phyloP scores from a whole-genome alignment of 768 basidiomycete genomes.

The Leccinum olivaceopallidum region DNA sequence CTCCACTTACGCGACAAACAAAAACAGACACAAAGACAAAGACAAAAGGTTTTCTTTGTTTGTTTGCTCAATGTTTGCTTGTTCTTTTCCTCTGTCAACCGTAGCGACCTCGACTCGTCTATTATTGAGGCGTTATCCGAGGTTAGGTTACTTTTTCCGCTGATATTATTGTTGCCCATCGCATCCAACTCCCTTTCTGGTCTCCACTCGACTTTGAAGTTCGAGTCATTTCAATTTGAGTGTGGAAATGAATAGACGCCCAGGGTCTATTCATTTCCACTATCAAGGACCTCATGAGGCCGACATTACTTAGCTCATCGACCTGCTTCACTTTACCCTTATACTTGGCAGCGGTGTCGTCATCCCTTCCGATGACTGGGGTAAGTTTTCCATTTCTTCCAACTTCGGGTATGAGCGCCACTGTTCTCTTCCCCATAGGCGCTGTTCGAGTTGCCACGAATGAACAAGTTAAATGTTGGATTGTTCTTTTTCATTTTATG shows the following conservation, averaged over 20 bases:
- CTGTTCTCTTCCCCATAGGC: slow-evolving; percentile 6
- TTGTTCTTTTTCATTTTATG: slow-evolving; percentile 10
- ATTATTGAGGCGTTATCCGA: neutral
- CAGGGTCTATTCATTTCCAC: slow-evolving; percentile 7
- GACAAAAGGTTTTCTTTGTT: neutral
- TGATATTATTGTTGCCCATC: neutral
- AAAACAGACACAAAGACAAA: neutral
- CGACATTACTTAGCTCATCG: slow-evolving; percentile 1
- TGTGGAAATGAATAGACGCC: neutral
- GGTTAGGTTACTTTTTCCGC: neutral
- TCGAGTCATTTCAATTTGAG: neutral
- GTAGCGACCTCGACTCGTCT: neutral
- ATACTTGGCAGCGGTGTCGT: slow-evolving; percentile 18
- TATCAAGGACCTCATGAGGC: neutral
- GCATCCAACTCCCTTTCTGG: neutral
- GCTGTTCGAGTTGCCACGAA: neutral
- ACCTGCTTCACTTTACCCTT: neutral
- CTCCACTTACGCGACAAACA: slow-evolving; percentile 4
- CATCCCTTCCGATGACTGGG: slow-evolving; percentile 15
- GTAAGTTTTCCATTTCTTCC: slow-evolving; percentile 16
- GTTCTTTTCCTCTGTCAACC: neutral
- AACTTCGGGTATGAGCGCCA: slow-evolving; percentile 18
- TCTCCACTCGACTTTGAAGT: slow-evolving; percentile 13
- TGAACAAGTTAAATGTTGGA: neutral
- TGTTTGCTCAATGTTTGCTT: neutral